Evolutionary conservation across 2,329 filamentous ascomycete species (phyloP), one percentile per base, ranked within the genome.

Genomic region (Verticillium klebahnii): DNA sequence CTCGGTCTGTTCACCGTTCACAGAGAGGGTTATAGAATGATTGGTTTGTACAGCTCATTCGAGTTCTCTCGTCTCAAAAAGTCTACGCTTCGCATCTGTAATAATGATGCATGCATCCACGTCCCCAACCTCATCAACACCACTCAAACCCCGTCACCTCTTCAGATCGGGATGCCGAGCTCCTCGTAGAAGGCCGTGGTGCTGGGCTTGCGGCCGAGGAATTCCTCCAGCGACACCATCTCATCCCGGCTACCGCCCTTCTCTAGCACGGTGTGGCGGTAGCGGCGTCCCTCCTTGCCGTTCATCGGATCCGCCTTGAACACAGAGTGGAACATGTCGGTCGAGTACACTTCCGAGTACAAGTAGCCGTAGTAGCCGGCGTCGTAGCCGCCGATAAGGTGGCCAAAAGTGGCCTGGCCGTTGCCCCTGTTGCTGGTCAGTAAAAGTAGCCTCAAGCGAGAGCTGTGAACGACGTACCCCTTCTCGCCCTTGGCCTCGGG

Each of bases 261-360:
- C 77, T 93, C 89, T 5, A 95, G 79, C 25, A 95, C 90, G 0
- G 86, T 90, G 74, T 92, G 89, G 60, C 91, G 83, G 77, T 94
- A 95, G 62, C 90, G 78, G 15, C 91, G 82, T 1, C 91, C 91
- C 72, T 92, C 86, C 66, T 83, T 84, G 36, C 81, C 82, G 72
- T 93, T 85, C 90, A 94, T 93, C 0, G 91, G 91, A 72, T 93
- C 82, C 67, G 85, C 80, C 78, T 89, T 88, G 78, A 95, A 95
- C 56, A 90, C 88, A 0, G 84, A 84, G 76, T 91, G 87, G 80
- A 94, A 96, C 90, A 96, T 94, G 75, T 96, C 91, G 31, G 89
- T 85, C 25, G 88, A 91, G 77, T 93, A 95, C 19, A 95, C 92
- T 73, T 92, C 85, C 1, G 89, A 92, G 65, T 85, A 89, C 37